Percentiles rank a stretch among this genome's conserved stretches.
Conservation (phyloP, 768 basidiomycete genomes). For the Wakefieldia striispora region DNA sequence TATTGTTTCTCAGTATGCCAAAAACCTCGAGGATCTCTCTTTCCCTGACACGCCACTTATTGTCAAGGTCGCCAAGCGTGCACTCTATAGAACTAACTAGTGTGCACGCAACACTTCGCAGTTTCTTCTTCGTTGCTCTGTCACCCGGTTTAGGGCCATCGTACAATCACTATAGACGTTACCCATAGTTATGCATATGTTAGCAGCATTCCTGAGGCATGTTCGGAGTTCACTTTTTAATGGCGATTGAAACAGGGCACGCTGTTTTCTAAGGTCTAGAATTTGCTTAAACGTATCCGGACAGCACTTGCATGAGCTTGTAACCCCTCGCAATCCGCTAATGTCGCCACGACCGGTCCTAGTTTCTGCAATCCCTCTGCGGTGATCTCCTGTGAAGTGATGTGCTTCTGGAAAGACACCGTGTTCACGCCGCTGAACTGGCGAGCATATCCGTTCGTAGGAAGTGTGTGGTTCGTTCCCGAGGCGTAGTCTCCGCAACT, state of each 20-base stretch:
- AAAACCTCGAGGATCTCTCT: conserved; percentile 81
- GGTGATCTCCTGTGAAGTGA: conserved; percentile 94
- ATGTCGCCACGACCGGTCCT: conserved; percentile 83
- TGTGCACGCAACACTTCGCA: conserved; percentile 9
- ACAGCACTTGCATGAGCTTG: conserved; percentile 97
- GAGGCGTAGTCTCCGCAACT: conserved; percentile 99
- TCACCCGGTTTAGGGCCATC: conserved; percentile 14
- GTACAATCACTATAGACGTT: conserved; percentile 22
- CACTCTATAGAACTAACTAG: conserved; percentile 86
- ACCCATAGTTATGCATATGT: conserved; percentile 5
- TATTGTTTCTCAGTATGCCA: conserved; percentile 66
- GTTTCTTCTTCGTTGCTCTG: conserved; percentile 9
- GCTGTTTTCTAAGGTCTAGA: conserved; percentile 5
- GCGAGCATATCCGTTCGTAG: conserved; percentile 93
- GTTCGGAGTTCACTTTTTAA: conserved; percentile 1
- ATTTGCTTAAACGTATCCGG: conserved; percentile 61
- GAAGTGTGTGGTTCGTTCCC: conserved; percentile 97
- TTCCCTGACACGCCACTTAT: conserved; percentile 94
- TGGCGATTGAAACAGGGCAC: background rate
- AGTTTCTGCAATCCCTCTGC: conserved; percentile 68
- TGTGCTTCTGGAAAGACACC: conserved; percentile 96
- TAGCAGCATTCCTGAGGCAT: conserved; percentile 13
- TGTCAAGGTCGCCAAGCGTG: conserved; percentile 92
- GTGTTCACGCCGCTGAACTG: conserved; percentile 99
- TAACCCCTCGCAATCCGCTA: conserved; percentile 94